Percentiles rank a stretch among this genome's conserved stretches.
Evolutionary conservation across 768 basidiomycete species (phyloP).

Genomic region (Suillus subaureus): DNA sequence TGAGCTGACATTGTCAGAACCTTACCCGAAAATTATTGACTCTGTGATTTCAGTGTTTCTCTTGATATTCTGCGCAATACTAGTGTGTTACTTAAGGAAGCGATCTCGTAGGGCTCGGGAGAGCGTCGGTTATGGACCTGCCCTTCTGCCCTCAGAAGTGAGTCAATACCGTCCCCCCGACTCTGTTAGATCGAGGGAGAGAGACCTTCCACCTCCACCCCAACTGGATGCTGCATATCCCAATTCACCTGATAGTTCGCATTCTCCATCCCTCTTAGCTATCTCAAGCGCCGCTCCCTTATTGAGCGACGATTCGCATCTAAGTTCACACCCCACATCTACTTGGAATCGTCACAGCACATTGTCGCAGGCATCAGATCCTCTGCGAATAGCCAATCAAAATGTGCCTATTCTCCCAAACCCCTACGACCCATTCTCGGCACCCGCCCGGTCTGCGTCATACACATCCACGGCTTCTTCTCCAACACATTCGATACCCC

Average conservation of each 20-base stretch:
- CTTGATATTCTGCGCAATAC: slow-evolving; percentile 4
- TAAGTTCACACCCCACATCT: slow-evolving; percentile 2
- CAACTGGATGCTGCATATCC: neutral
- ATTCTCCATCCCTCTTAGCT: slow-evolving; percentile 2
- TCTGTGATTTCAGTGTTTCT: slow-evolving; percentile 6
- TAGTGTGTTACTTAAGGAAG: slow-evolving; percentile 12
- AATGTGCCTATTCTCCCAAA: slow-evolving; percentile 8
- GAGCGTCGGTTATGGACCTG: neutral
- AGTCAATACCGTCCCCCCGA: slow-evolving; percentile 13
- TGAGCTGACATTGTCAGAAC: slow-evolving; percentile 14
- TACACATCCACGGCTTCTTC: neutral
- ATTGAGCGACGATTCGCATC: slow-evolving; percentile 6
- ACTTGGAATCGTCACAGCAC: slow-evolving; percentile 11
- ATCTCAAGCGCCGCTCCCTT: slow-evolving; percentile 5
- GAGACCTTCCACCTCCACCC: slow-evolving; percentile 7
- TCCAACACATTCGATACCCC: neutral
- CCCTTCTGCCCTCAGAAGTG: slow-evolving; percentile 12
- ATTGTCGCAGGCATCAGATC: slow-evolving; percentile 7
- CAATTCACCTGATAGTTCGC: slow-evolving; percentile 1
- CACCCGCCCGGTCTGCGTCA: slow-evolving; percentile 9
- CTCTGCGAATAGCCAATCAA: neutral
- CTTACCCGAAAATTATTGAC: neutral
- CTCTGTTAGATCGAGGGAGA: neutral
- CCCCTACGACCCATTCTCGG: slow-evolving; percentile 14
- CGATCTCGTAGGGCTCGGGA: slow-evolving; percentile 11